phyloP scores from a whole-genome alignment of 1,139 yeast species.

The Saccharomycopsis phalli region DNA sequence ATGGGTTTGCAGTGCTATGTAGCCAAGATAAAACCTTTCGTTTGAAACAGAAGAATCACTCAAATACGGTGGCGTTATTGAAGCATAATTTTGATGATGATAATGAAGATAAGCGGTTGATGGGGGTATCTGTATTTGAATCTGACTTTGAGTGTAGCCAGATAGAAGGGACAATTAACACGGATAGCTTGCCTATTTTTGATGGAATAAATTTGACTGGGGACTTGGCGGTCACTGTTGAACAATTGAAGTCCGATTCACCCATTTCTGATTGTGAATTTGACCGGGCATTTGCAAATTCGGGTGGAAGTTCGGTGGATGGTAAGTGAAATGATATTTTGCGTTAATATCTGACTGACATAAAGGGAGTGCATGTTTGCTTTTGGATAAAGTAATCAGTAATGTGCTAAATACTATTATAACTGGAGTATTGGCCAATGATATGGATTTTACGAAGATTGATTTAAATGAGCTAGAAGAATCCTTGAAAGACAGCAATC shows the following conservation, averaged over 20 bases:
- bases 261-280: slow-evolving; percentile 55
- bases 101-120: slow-evolving; percentile 22
- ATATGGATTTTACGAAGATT: slow-evolving; percentile 29
- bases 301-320: slow-evolving; percentile 48
- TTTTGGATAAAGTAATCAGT: slow-evolving; percentile 27
- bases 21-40: slow-evolving; percentile 51
- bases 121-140: slow-evolving; percentile 36
- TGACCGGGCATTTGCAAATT: slow-evolving; percentile 38
- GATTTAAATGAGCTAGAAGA: slow-evolving; percentile 24
- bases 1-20: slow-evolving; percentile 40
- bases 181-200: slow-evolving; percentile 40
- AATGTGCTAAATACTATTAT: slow-evolving; percentile 39
- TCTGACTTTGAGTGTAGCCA: slow-evolving; percentile 45
- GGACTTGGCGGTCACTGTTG: slow-evolving; percentile 26
- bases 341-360: too few species aligned
- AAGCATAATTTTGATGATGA: slow-evolving; percentile 26
- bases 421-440: slow-evolving; percentile 41
- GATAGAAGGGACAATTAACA: slow-evolving; percentile 37
- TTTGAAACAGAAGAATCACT: slow-evolving; percentile 74
- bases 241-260: slow-evolving; percentile 36
- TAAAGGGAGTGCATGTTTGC: slow-evolving; percentile 26
- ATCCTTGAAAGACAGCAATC: slow-evolving; percentile 25
- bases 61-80: slow-evolving; percentile 64
- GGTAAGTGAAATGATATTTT: slow-evolving; percentile 24
- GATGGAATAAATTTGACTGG: slow-evolving; percentile 29